These are phyloP conservation scores for Posidonia australis DNA, from an alignment of 106 monocot species.

Conservation along the genomic window DNA sequence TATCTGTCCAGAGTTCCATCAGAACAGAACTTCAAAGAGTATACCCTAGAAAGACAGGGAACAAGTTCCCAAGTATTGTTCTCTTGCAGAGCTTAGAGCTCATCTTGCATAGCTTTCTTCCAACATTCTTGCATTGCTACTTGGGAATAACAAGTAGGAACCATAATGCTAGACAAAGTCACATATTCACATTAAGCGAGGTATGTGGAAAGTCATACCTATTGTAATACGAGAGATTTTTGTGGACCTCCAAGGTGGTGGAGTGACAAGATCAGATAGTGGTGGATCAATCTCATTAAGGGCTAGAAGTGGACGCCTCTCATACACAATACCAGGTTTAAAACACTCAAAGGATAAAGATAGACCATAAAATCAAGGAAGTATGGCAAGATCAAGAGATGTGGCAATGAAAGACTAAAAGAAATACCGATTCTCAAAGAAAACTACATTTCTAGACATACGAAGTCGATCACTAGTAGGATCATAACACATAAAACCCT, in stretches of 20 bases:
- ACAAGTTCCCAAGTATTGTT: not conserved
- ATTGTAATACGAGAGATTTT: no score
- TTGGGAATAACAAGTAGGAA: not conserved
- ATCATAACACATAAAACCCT: slow-evolving; percentile 11
- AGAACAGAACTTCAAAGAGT: not conserved
- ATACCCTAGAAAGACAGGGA: not conserved
- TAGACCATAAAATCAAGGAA: slow-evolving; percentile 3
- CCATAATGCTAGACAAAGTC: not conserved
- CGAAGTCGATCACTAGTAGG: not conserved
- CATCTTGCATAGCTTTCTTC: not conserved
- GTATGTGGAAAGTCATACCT: no score
- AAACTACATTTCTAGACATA: no score
- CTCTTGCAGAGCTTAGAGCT: not conserved
- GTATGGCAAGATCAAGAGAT: not conserved
- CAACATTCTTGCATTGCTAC: not conserved
- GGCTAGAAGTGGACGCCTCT: no score
- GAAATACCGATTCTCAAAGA: slow-evolving; percentile 9
- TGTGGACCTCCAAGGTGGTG: no score
- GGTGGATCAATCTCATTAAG: no score
- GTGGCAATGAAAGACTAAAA: slow-evolving; percentile 3
- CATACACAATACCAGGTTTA: not conserved
- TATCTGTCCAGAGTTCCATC: not conserved
- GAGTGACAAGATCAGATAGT: not conserved
- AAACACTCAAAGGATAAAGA: not conserved
- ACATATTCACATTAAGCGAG: not conserved